These are phyloP conservation scores for Neonectria coccinea DNA, from an alignment of 2,329 filamentous ascomycete genomes.

Conservation along the genomic window DNA sequence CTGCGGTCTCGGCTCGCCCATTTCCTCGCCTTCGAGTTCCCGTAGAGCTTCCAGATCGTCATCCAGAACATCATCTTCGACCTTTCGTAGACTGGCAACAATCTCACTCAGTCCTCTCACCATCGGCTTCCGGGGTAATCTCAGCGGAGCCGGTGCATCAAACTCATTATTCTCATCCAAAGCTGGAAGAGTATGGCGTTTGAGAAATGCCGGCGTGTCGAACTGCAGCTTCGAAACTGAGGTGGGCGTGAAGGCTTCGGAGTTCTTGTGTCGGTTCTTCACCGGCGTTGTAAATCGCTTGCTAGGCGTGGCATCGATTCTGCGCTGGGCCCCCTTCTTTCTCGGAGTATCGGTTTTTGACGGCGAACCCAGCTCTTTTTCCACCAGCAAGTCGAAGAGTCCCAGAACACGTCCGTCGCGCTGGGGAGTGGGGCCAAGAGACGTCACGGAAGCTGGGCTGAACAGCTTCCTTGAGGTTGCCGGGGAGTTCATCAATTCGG, in stretches of 20 bases:
- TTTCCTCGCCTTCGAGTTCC: conserved; percentile 72
- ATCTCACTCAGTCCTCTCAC: conserved; percentile 79
- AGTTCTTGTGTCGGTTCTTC: conserved; percentile 59
- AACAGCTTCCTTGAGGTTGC: conserved; percentile 69
- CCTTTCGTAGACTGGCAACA: conserved; percentile 75
- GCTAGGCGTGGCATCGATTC: conserved; percentile 59
- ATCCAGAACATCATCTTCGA: conserved; percentile 76
- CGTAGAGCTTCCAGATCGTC: conserved; percentile 80
- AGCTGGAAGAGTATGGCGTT: conserved; percentile 58
- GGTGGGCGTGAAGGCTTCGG: conserved; percentile 58
- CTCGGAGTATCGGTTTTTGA: conserved; percentile 53
- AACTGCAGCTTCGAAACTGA: conserved; percentile 69
- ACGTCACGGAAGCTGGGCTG: conserved; percentile 68
- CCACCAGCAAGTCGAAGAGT: conserved; percentile 77
- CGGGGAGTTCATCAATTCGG: conserved; percentile 65
- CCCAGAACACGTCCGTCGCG: conserved; percentile 81
- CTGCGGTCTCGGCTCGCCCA: conserved; percentile 38
- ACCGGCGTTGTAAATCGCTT: conserved; percentile 65
- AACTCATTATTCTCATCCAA: conserved; percentile 68
- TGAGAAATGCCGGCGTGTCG: conserved; percentile 79
- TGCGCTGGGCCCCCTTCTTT: conserved; percentile 37
- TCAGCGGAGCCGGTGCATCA: conserved; percentile 60
- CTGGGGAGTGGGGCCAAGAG: conserved; percentile 83
- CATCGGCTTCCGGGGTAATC: conserved; percentile 70
- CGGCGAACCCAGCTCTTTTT: conserved; percentile 62